A percentile compares a stretch with the other conserved stretches of the same genome.
Conservation (phyloP, 1,139 yeast species). For the Debaryomyces fabryi region DNA sequence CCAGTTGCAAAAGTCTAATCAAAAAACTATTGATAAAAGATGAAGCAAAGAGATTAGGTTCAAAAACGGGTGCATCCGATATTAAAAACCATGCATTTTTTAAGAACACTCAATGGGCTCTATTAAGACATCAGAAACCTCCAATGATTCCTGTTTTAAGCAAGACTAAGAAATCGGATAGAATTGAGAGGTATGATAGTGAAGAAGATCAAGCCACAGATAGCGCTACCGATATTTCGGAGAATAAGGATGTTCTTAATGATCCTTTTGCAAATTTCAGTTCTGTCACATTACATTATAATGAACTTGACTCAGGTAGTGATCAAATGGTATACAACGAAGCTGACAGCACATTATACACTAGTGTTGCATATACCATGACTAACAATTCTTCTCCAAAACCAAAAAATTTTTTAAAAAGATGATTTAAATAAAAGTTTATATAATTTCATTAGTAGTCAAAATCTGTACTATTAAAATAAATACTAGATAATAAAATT, state of each 20-base stretch:
- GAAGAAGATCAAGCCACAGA: conserved; percentile 10
- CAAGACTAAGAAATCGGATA: conserved; percentile 41
- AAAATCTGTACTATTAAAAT: neutral
- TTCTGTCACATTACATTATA: conserved; percentile 86
- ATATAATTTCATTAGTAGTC: neutral
- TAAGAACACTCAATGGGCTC: conserved; percentile 92
- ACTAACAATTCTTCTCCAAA: conserved; percentile 40
- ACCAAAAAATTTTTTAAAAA: conserved; percentile 34
- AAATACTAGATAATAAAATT: no score
- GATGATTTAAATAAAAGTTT: conserved; percentile 15
- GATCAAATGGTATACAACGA: conserved; percentile 48
- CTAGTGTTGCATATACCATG: conserved; percentile 69
- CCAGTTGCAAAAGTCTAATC: conserved; percentile 76
- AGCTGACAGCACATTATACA: conserved; percentile 57
- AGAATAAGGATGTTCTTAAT: conserved; percentile 27
- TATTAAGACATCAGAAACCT: conserved; percentile 86
- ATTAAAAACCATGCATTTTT: conserved; percentile 88
- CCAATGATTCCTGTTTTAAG: conserved; percentile 92
- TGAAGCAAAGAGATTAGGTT: conserved; percentile 85
- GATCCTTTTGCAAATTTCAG: conserved; percentile 91
- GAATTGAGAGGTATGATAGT: conserved; percentile 20
- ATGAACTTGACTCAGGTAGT: conserved; percentile 41
- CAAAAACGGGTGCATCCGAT: conserved; percentile 92
- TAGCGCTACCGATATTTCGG: conserved; percentile 1
- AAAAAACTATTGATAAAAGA: conserved; percentile 84